Conservation (phyloP, 805 yeast genomes). For the Priceomyces melissophilus region DNA sequence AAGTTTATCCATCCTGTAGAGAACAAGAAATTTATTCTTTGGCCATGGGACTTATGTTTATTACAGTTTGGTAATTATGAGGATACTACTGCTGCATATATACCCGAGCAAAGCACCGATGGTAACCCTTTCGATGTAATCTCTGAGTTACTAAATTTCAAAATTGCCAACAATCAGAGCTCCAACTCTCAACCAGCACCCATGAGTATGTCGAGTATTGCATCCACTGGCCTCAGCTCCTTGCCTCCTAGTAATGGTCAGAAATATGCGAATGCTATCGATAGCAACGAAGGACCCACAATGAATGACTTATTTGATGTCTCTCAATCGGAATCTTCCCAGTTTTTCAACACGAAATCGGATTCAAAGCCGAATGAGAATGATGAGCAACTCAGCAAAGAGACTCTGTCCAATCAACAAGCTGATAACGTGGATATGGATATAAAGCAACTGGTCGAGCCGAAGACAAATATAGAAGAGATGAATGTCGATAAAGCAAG, state of each 20-base stretch:
- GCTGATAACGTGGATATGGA: background rate
- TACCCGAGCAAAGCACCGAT: slow-evolving; percentile 2
- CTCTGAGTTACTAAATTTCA: slow-evolving; percentile 34
- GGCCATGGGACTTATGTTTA: slow-evolving; percentile 71
- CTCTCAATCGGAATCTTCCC: slow-evolving; percentile 11
- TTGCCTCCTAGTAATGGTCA: slow-evolving; percentile 12
- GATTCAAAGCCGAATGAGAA: background rate
- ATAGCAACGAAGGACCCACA: slow-evolving; percentile 11
- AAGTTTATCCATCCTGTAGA: slow-evolving; percentile 52
- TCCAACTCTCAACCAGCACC: slow-evolving; percentile 4
- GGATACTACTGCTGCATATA: slow-evolving; percentile 14
- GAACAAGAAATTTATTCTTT: slow-evolving; percentile 54
- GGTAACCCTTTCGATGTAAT: slow-evolving; percentile 32
- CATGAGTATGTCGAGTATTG: slow-evolving; percentile 16
- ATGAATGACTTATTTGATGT: slow-evolving; percentile 11
- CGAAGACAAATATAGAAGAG: background rate
- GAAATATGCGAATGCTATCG: slow-evolving; percentile 13
- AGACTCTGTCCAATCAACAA: background rate
- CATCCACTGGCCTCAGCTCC: slow-evolving; percentile 19
- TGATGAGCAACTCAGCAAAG: background rate
- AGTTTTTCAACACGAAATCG: slow-evolving; percentile 9
- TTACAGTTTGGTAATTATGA: slow-evolving; percentile 46
- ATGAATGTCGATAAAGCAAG: background rate
- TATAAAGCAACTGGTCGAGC: background rate
- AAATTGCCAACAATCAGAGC: slow-evolving; percentile 17